Percentiles rank a stretch among this genome's conserved stretches.
Conservation (phyloP, 345 rosid species). For the Trapa bicornis region DNA sequence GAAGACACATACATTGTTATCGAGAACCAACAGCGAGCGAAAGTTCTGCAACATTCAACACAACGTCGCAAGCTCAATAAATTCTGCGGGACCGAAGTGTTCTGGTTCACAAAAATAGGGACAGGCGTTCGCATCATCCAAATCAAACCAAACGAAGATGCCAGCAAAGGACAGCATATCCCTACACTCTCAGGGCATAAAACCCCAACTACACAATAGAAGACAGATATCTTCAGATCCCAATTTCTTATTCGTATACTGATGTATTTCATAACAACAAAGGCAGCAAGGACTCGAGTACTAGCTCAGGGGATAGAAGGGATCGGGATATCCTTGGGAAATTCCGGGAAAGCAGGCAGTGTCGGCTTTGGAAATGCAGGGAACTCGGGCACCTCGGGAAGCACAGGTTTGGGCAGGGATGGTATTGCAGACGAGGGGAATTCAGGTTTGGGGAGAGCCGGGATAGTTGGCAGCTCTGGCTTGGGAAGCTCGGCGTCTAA, state of each 20-base stretch:
- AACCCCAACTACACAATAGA: neutral
- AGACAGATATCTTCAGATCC: neutral
- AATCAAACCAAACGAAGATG: neutral
- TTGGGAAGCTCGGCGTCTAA: slow-evolving; percentile 9
- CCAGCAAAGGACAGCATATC: neutral
- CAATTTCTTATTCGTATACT: neutral
- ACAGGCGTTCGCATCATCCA: neutral
- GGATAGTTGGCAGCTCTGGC: slow-evolving; percentile 6
- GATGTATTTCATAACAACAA: neutral
- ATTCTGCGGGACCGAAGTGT: neutral
- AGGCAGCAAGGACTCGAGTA: neutral
- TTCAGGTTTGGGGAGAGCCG: slow-evolving; percentile 1
- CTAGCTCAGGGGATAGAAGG: neutral
- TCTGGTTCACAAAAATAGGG: neutral
- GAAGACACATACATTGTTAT: no score
- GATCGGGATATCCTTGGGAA: neutral
- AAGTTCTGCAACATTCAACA: neutral
- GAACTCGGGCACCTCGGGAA: neutral
- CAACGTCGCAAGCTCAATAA: neutral
- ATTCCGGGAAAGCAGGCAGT: neutral
- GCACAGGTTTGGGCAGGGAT: neutral
- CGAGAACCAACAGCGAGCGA: no score
- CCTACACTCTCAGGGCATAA: no score
- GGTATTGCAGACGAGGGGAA: slow-evolving; percentile 1
- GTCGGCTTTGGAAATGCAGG: neutral